Base-by-base conservation (phyloP, 23 red algal species). In the Agarophyton chilense region DNA sequence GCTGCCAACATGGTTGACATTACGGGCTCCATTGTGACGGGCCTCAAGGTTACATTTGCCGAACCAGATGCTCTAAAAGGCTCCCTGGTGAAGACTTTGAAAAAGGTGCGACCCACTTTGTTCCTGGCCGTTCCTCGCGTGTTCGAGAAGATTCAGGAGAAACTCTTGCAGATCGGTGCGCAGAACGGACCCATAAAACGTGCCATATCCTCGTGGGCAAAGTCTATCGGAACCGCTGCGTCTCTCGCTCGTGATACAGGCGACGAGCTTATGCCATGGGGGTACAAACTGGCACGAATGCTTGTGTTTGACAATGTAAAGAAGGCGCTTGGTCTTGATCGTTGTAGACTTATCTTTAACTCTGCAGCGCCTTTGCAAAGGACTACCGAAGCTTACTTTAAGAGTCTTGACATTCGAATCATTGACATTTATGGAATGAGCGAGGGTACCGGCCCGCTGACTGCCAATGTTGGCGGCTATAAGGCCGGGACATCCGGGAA, bases 51-150 rank as follows among this genome's bases (percentile, higher is more conserved):
- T 16, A 70, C 90, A 28, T 90, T 98, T 51, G 96, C 92, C 0
- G 73, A 81, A 38, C 89, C 88, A 16, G 84, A 92, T 56, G 94
- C 90, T 13, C 61, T 95, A 18, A 80, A 90, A 42, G 81, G 91
- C 38, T 80, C 64, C 8, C 67, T 96, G 10, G 94, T 89, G 14
- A 53, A 84, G 2, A 95, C 89, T 36, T 52, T 98, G 34, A 90
- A 66, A 41, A 73, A 80, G 67, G 88, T 95, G 5, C 92, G 91
- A 28, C 96, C 96, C 11, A 89, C 92, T 0, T 51, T 94, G 67
- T 98, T 98, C 81, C 44, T 95, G 38, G 92, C 86, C 46, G 92
- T 98, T 13, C 96, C 96, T 0, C 89, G 96, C 31, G 96, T 98
- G 46, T 98, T 72, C 80, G 96, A 98, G 78, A 94, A 95, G 83